These are phyloP conservation scores for Claviceps spartinae DNA, from an alignment of 2,329 filamentous ascomycete genomes.

Conservation along the genomic window DNA sequence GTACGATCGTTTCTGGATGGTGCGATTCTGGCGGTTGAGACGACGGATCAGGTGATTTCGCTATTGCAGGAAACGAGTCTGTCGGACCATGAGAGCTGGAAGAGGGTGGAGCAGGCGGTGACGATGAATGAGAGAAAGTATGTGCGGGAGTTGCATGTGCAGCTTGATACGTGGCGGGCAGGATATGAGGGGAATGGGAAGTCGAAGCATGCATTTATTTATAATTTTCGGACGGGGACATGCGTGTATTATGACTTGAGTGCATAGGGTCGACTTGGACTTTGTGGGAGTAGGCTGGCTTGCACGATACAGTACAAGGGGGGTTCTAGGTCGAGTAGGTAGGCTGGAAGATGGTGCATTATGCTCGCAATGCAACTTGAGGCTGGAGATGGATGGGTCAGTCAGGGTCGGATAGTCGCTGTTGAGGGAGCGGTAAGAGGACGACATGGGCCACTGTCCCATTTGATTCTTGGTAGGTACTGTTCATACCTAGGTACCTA, in stretches of 20 bases:
- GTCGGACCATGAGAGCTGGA: conserved; percentile 74
- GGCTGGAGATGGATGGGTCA: too few relatives aligned
- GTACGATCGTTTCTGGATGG: conserved; percentile 60
- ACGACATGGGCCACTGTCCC: too few relatives aligned
- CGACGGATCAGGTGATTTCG: conserved; percentile 69
- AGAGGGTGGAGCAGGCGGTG: conserved; percentile 63
- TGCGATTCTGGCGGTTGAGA: conserved; percentile 78
- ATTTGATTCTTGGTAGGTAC: too few relatives aligned
- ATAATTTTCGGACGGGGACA: conserved; percentile 76
- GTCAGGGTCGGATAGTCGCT: too few relatives aligned
- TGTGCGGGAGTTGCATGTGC: conserved; percentile 65
- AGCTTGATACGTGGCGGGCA: conserved; percentile 51
- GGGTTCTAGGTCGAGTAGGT: too few relatives aligned
- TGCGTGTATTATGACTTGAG: conserved; percentile 77
- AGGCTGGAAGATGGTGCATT: too few relatives aligned
- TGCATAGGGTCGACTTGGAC: conserved; percentile 14
- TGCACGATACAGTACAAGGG: too few relatives aligned
- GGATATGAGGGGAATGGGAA: conserved; percentile 40
- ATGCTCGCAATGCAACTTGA: too few relatives aligned
- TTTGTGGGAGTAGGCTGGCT: too few relatives aligned
- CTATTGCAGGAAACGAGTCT: conserved; percentile 60
- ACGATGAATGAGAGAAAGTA: conserved; percentile 70
- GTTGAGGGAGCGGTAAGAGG: too few relatives aligned
- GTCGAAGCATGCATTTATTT: conserved; percentile 67
- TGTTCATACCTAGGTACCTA: too few relatives aligned